These are phyloP conservation scores for Coemansia asiatica DNA, from an alignment of 192 early-diverging fungal species.

Conservation along the genomic window DNA sequence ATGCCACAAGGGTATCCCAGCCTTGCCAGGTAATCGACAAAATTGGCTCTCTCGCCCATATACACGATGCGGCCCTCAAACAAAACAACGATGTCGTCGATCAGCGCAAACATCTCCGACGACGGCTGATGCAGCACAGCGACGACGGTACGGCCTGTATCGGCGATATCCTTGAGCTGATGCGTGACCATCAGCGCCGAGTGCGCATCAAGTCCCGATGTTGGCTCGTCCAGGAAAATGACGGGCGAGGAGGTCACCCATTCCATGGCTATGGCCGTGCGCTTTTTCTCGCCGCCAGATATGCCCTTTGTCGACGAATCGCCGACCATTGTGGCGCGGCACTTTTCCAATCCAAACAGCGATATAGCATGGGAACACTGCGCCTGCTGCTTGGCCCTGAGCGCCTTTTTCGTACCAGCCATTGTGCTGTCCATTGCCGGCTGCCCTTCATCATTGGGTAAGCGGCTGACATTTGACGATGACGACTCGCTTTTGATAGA, in stretches of 20 bases:
- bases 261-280: constrained; percentile 74
- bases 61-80: constrained; percentile 71
- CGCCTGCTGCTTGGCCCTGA: constrained; percentile 22
- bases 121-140: constrained; percentile 60
- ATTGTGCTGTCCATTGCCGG: too few species aligned
- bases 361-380: constrained; percentile 60
- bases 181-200: constrained; percentile 57
- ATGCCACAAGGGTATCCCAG: constrained; percentile 56
- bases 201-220: constrained; percentile 66
- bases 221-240: constrained; percentile 72
- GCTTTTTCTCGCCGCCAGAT: constrained; percentile 73
- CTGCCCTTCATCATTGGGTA: too few species aligned
- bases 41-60: constrained; percentile 53
- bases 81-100: constrained; percentile 70
- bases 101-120: constrained; percentile 60
- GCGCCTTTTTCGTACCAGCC: constrained; percentile 14
- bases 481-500: too few species aligned
- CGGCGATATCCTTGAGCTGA: constrained; percentile 49
- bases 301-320: constrained; percentile 64
- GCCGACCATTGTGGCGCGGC: constrained; percentile 68
- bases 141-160: constrained; percentile 46
- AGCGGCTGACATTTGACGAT: too few species aligned
- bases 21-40: constrained; percentile 53
- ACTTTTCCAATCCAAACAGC: constrained; percentile 64
- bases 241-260: constrained; percentile 67